A percentile compares a stretch with the other conserved stretches of the same genome.
These are phyloP conservation scores for Macroventuria anomochaeta DNA, from an alignment of 2,329 filamentous ascomycete species.

Conservation along the genomic window DNA sequence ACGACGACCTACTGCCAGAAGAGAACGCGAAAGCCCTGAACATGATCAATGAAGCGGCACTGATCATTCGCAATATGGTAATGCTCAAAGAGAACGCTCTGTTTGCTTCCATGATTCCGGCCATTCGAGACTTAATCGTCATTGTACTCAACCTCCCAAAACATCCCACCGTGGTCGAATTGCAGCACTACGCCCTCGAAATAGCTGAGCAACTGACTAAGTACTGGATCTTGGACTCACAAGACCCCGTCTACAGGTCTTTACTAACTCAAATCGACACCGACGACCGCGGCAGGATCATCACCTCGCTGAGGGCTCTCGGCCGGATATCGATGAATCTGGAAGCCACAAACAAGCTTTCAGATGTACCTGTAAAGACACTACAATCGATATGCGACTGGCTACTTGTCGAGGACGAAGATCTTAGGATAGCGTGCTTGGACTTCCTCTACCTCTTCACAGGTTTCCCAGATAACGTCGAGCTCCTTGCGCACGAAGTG, in stretches of 20 bases:
- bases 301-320: constrained; percentile 80
- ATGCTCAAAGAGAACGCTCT: constrained; percentile 86
- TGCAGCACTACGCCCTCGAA: constrained; percentile 90
- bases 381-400: constrained; percentile 75
- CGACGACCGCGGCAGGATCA: constrained; percentile 79
- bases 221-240: constrained; percentile 72
- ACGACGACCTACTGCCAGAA: constrained; percentile 73
- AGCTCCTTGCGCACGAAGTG: constrained; percentile 68
- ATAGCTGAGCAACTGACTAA: constrained; percentile 90
- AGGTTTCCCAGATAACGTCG: constrained; percentile 82
- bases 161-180: constrained; percentile 74
- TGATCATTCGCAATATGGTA: constrained; percentile 96
- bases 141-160: constrained; percentile 80
- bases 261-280: constrained; percentile 63
- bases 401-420: constrained; percentile 85
- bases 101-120: constrained; percentile 76
- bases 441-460: constrained; percentile 98
- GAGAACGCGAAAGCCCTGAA: constrained; percentile 74
- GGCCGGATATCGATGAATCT: constrained; percentile 88
- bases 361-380: constrained; percentile 69
- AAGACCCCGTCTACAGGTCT: constrained; percentile 80
- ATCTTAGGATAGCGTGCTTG: constrained; percentile 83
- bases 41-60: constrained; percentile 81
- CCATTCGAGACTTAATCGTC: constrained; percentile 81
- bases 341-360: constrained; percentile 77